A percentile compares a stretch with the other conserved stretches of the same genome.
Evolutionary conservation across 2,329 filamentous ascomycete genomes (phyloP).

Genomic region (Drechslerella coelobrocha): DNA sequence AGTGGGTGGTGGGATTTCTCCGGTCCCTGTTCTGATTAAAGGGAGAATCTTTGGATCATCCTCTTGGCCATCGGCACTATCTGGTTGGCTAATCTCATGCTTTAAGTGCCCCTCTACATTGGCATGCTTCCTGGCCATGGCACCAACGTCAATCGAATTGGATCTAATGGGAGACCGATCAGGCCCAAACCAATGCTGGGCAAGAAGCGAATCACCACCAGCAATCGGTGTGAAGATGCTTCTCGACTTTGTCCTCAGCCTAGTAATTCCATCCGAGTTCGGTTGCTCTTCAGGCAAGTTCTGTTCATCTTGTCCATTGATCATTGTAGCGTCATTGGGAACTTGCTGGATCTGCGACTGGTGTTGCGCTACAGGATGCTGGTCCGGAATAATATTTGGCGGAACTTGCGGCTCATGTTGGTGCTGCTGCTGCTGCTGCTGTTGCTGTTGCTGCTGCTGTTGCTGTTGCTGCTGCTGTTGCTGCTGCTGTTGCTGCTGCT

Average conservation of each 20-base stretch:
- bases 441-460: constrained; percentile 55
- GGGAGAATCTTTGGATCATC: constrained; percentile 53
- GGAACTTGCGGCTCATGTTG: constrained; percentile 64
- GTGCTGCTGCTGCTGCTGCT: constrained; percentile 60
- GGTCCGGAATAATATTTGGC: constrained; percentile 61
- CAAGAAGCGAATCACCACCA: constrained; percentile 55
- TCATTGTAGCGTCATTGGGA: constrained; percentile 57
- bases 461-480: constrained; percentile 53
- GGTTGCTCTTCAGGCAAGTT: constrained; percentile 63
- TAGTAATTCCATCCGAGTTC: constrained; percentile 59
- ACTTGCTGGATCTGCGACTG: constrained; percentile 56
- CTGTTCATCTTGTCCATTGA: constrained; percentile 56
- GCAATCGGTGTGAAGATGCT: constrained; percentile 99
- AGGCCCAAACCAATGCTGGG: constrained; percentile 54
- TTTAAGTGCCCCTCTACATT: constrained; percentile 54
- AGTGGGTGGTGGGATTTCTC: constrained; percentile 67
- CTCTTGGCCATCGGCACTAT: constrained; percentile 63
- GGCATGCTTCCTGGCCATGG: constrained; percentile 64
- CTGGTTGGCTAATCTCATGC: constrained; percentile 17
- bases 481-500: constrained; percentile 60
- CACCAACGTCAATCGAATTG: constrained; percentile 70
- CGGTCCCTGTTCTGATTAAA: constrained; percentile 47
- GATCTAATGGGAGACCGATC: constrained; percentile 61
- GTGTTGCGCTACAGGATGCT: constrained; percentile 56
- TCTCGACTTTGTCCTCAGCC: constrained; percentile 79